Percentiles rank a stretch among this genome's conserved stretches.
Conservation (phyloP, 192 early-diverging fungal genomes). For the Backusella psychrophila region DNA sequence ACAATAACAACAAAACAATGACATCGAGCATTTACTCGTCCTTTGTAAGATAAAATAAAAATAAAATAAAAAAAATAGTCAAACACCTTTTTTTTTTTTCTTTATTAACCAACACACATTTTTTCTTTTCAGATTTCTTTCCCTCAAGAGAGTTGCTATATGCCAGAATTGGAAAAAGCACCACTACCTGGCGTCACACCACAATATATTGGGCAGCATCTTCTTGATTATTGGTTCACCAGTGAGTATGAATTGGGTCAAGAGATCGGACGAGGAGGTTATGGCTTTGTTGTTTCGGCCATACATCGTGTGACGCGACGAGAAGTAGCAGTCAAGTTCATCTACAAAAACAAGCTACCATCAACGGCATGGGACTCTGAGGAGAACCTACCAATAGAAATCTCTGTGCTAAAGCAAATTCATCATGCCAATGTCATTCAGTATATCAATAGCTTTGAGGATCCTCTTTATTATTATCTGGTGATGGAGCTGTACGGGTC, state of each 20-base stretch:
- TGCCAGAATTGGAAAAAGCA: background rate
- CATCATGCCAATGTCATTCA: constrained; percentile 62
- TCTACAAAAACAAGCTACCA: constrained; percentile 52
- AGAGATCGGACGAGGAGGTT: constrained; percentile 64
- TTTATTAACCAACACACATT: background rate
- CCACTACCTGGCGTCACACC: background rate
- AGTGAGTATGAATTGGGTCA: constrained; percentile 39
- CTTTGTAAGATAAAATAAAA: background rate
- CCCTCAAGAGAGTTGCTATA: background rate
- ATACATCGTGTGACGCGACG: constrained; percentile 42
- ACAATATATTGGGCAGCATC: background rate
- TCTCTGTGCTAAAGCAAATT: constrained; percentile 43
- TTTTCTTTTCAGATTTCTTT: background rate
- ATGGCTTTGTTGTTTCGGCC: constrained; percentile 63
- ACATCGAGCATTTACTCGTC: background rate
- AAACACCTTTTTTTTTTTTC: background rate
- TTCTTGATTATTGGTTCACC: background rate
- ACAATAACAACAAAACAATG: background rate
- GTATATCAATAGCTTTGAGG: constrained; percentile 49
- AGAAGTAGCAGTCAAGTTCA: constrained; percentile 75
- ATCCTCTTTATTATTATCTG: constrained; percentile 46
- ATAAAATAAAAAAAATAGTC: too few relatives aligned
- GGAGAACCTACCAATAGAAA: constrained; percentile 51
- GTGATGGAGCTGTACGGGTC: constrained; percentile 57
- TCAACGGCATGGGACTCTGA: background rate